These are phyloP conservation scores for Phlyctochytrium bullatum DNA, from an alignment of 192 early-diverging fungal genomes.

Conservation along the genomic window DNA sequence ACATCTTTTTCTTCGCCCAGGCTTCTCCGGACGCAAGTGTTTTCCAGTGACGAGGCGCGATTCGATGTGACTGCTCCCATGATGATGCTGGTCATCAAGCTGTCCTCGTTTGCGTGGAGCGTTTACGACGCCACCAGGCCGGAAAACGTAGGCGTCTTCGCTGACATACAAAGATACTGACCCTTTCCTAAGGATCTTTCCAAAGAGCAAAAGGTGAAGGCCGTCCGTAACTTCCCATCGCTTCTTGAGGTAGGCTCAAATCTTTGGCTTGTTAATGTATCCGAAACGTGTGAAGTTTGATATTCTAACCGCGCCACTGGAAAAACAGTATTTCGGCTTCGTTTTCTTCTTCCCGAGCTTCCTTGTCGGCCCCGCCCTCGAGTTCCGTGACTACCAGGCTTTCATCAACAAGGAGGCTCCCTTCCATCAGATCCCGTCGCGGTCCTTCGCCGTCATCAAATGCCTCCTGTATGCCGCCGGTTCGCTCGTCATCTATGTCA, in stretches of 20 bases:
- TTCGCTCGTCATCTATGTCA: constrained; percentile 6
- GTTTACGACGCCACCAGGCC: constrained; percentile 71
- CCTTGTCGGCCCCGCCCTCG: constrained; percentile 59
- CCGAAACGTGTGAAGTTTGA: neutral
- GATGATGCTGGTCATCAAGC: constrained; percentile 94
- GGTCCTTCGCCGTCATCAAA: constrained; percentile 23
- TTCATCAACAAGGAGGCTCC: constrained; percentile 27
- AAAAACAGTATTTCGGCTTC: constrained; percentile 75
- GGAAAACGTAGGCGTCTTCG: constrained; percentile 18
- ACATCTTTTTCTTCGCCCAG: constrained; percentile 3
- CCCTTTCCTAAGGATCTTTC: constrained; percentile 51
- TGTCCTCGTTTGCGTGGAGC: constrained; percentile 83
- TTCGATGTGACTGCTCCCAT: constrained; percentile 89
- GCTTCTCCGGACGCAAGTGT: constrained; percentile 26
- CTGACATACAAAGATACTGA: neutral
- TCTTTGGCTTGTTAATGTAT: neutral
- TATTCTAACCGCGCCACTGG: neutral
- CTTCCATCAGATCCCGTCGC: constrained; percentile 42
- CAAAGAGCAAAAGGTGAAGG: constrained; percentile 63
- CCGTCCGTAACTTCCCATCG: constrained; percentile 59
- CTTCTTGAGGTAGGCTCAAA: constrained; percentile 47
- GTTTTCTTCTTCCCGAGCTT: constrained; percentile 86
- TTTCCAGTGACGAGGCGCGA: constrained; percentile 41
- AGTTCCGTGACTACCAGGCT: constrained; percentile 43
- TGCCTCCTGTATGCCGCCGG: constrained; percentile 6